Percentiles rank a stretch among this genome's conserved stretches.
These are phyloP conservation scores for Alternaria dauci DNA, from an alignment of 2,329 filamentous ascomycete genomes.

Conservation along the genomic window DNA sequence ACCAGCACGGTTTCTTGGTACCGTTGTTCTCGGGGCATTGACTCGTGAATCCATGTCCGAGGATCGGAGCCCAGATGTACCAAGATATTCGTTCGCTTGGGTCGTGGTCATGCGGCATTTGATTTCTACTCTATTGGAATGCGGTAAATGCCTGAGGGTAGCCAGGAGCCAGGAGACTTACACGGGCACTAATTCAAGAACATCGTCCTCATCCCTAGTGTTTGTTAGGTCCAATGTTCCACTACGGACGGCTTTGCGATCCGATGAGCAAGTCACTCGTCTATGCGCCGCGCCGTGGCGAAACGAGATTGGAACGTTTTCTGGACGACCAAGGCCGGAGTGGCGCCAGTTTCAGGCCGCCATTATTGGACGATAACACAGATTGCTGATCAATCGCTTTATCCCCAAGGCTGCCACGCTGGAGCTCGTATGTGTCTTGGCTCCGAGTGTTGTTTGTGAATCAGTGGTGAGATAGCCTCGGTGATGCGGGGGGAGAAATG, in stretches of 20 bases:
- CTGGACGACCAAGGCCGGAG: neutral
- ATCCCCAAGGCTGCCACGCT: too few relatives aligned
- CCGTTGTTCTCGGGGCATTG: neutral
- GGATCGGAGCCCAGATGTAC: neutral
- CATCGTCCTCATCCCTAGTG: neutral
- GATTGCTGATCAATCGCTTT: neutral
- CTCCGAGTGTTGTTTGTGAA: neutral
- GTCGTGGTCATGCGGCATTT: neutral
- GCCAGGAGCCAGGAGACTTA: neutral
- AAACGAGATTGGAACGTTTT: conserved; percentile 1
- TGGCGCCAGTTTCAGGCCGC: neutral
- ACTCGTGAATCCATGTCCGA: neutral
- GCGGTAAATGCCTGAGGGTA: neutral
- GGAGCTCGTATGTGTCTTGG: neutral
- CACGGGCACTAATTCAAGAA: neutral
- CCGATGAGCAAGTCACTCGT: neutral
- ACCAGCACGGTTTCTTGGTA: neutral
- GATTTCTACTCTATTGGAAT: neutral
- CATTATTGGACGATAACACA: neutral
- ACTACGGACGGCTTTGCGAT: neutral
- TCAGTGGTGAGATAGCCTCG: neutral
- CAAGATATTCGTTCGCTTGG: neutral
- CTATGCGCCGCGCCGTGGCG: neutral
- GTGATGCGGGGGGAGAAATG: neutral
- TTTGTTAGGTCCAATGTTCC: neutral